These are phyloP conservation scores for Globisporangium rhizosaccharum DNA, from an alignment of 352 stramenopile genomes.

Conservation along the genomic window DNA sequence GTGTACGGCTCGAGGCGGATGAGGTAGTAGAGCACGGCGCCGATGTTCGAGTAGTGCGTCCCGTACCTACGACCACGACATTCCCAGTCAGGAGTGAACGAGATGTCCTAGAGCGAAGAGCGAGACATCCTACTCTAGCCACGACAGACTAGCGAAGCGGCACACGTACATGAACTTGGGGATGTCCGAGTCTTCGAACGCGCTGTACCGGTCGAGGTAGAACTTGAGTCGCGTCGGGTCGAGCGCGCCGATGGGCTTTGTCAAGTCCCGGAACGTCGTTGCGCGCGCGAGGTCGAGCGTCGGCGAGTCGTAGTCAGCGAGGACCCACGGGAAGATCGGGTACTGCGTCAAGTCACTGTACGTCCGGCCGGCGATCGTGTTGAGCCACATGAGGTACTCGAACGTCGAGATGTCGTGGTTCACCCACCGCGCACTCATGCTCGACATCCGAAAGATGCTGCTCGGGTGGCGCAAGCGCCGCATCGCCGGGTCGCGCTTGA, in stretches of 20 bases:
- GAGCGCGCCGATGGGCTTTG: slow-evolving; percentile 97
- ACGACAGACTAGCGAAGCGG: not conserved
- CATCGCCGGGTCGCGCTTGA: slow-evolving; percentile 70
- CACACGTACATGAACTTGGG: slow-evolving; percentile 80
- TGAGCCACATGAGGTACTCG: slow-evolving; percentile 91
- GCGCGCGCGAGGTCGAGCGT: slow-evolving; percentile 57
- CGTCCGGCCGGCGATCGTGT: slow-evolving; percentile 84
- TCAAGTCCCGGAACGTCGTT: slow-evolving; percentile 93
- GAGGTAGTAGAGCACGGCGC: slow-evolving; percentile 98
- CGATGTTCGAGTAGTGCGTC: slow-evolving; percentile 88
- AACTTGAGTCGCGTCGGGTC: slow-evolving; percentile 90
- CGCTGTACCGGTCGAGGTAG: slow-evolving; percentile 92
- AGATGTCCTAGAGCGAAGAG: not conserved
- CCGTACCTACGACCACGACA: slow-evolving; percentile 51
- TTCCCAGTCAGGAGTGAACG: not conserved
- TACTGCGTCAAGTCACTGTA: slow-evolving; percentile 96
- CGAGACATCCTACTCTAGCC: not conserved
- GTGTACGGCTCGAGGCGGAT: slow-evolving; percentile 99
- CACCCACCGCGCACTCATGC: slow-evolving; percentile 64
- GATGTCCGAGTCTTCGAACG: slow-evolving; percentile 84
- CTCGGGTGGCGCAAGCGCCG: slow-evolving; percentile 71
- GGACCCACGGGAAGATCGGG: slow-evolving; percentile 92
- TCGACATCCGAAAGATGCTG: slow-evolving; percentile 76
- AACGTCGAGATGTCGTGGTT: slow-evolving; percentile 95
- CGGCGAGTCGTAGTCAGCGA: slow-evolving; percentile 83